phyloP scores from a whole-genome alignment of 2,329 filamentous ascomycete genomes.

The Pseudogymnoascus sp. region DNA sequence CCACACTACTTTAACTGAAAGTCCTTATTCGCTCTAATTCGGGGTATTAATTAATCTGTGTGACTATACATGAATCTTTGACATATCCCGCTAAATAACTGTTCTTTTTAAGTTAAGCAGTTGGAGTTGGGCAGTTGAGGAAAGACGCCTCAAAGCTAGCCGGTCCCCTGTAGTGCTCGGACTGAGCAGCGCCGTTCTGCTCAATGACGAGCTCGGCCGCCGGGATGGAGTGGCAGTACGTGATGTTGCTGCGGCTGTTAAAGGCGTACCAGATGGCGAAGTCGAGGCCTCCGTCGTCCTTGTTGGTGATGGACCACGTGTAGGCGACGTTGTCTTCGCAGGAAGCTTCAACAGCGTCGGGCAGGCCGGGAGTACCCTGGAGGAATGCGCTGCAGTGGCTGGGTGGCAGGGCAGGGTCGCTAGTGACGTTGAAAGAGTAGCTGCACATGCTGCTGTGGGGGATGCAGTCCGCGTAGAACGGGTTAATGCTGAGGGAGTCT shows the following conservation, averaged over 20 bases:
- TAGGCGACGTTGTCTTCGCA: slow-evolving; percentile 26
- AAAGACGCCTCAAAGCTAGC: slow-evolving; percentile 13
- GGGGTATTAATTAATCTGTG: no score
- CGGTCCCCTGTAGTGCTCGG: slow-evolving; percentile 13
- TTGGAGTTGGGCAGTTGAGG: slow-evolving; percentile 11
- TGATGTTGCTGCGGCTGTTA: slow-evolving; percentile 16
- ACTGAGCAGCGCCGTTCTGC: slow-evolving; percentile 17
- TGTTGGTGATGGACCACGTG: slow-evolving; percentile 14
- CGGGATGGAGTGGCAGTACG: slow-evolving; percentile 15
- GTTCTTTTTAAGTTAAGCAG: background rate
- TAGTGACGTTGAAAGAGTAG: slow-evolving; percentile 27
- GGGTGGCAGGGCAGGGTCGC: slow-evolving; percentile 18
- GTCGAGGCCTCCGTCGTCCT: slow-evolving; percentile 10
- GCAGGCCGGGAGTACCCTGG: slow-evolving; percentile 26
- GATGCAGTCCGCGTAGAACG: slow-evolving; percentile 26
- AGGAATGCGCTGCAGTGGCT: slow-evolving; percentile 26
- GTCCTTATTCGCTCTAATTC: no score
- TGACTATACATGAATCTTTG: no score
- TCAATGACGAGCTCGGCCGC: slow-evolving; percentile 21
- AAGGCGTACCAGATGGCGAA: slow-evolving; percentile 16
- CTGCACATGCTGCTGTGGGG: slow-evolving; percentile 28
- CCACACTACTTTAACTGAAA: no score
- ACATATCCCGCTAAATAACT: background rate
- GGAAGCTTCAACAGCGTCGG: slow-evolving; percentile 33
- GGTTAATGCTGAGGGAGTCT: slow-evolving; percentile 30